Evolutionary conservation across 148 eudicot species (phyloP), one percentile per base, ranked within the genome.

Genomic region (Vaccinium darrowii): DNA sequence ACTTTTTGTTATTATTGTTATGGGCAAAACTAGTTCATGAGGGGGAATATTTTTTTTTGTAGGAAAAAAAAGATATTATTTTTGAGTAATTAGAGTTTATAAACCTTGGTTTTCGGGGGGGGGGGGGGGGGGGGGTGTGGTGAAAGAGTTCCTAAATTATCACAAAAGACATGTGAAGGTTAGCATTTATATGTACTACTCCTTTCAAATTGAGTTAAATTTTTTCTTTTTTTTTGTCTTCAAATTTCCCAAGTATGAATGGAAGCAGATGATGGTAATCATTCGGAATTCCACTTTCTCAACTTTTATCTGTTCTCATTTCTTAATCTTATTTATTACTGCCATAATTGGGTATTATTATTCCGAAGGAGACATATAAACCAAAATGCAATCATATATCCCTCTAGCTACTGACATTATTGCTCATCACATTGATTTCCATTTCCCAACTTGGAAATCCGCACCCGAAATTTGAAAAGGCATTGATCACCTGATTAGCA

Each of bases 301-400:
- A 84, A 84, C 84, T 73, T 43, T 86, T 75, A 77, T 84, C 54
- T 75, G 82, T 63, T 84, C 47, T 84, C 51, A 84, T 84, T 86
- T 84, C 87, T 86, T 84, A 86, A 71, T 80, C 85, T 79, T 79
- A 83, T 30, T 50, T 50, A 50, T 83, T 83, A 73, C 53, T 73
- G 33, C 85, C 81, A 87, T 84, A 73, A 87, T 84, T 87, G 65
- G 74, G 57, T 65, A 54, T 62, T 53, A 82, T 82, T 76, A 52
- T 43, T 11, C 3, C 60, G 25, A 16, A 8, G 74, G 80, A 39
- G 79, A 81, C 79, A 84, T 36, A 80, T 85, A 88, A 74, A 83
- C 87, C 84, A 85, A 75, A 81, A 43, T 52, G 50, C 76, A 85
- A 85, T 85, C 81, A 81, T 85, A n/a, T 12, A 21, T 14, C 76